phyloP scores from a whole-genome alignment of 2,329 filamentous ascomycete genomes.

The Penicillium glabrum region DNA sequence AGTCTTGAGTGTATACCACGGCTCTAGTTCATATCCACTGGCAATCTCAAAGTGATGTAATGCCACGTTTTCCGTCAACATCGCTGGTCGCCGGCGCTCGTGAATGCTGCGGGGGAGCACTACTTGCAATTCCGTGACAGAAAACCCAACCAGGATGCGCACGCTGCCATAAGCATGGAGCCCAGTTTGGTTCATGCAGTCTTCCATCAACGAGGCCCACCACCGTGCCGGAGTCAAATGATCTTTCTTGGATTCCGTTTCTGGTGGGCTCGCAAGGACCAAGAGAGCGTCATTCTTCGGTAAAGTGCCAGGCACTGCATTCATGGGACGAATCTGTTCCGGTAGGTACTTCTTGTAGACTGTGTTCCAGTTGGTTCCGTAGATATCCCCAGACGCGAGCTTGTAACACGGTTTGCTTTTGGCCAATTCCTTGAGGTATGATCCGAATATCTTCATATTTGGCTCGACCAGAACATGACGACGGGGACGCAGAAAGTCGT shows the following conservation, averaged over 20 bases:
- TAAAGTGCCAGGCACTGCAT: conserved; percentile 36
- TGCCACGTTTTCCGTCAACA: conserved; percentile 58
- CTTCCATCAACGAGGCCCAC: conserved; percentile 55
- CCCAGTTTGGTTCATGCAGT: conserved; percentile 58
- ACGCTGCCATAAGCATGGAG: conserved; percentile 78
- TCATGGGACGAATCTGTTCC: conserved; percentile 46
- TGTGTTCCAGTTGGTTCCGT: conserved; percentile 55
- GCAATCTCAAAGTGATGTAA: conserved; percentile 55
- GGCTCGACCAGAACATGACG: conserved; percentile 83
- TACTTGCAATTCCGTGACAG: conserved; percentile 57
- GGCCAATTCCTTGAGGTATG: conserved; percentile 62
- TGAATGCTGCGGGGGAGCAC: conserved; percentile 62
- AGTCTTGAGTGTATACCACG: conserved; percentile 23
- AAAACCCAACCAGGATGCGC: conserved; percentile 73
- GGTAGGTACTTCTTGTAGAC: conserved; percentile 46
- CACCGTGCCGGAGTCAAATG: conserved; percentile 53
- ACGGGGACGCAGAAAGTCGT: conserved; percentile 73
- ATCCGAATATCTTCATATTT: conserved; percentile 57
- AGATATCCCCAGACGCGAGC: conserved; percentile 55
- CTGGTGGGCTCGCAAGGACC: conserved; percentile 66
- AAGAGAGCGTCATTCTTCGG: conserved; percentile 71
- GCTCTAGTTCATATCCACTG: conserved; percentile 34
- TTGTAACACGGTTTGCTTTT: conserved; percentile 48
- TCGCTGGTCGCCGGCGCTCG: conserved; percentile 55
- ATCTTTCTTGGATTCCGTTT: conserved; percentile 53